Percentiles rank a stretch among this genome's conserved stretches.
These are phyloP conservation scores for Cadophora sp. DNA, from an alignment of 2,329 filamentous ascomycete genomes.

Conservation along the genomic window DNA sequence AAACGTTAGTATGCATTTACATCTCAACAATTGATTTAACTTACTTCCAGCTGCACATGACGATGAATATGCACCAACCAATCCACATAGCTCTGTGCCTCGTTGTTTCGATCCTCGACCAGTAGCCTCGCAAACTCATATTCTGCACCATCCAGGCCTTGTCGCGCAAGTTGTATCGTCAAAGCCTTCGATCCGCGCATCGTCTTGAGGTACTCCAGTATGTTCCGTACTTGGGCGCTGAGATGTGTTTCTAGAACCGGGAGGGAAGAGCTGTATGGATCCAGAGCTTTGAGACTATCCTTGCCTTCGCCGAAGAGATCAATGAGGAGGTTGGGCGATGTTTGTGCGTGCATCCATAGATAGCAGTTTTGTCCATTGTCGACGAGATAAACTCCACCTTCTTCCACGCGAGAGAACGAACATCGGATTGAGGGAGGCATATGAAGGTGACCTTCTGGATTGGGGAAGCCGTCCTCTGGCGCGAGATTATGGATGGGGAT, in stretches of 20 bases:
- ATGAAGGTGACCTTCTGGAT: slow-evolving; percentile 81
- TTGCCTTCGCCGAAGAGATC: slow-evolving; percentile 88
- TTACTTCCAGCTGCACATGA: slow-evolving; percentile 86
- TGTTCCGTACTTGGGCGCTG: slow-evolving; percentile 93
- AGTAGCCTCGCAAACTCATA: slow-evolving; percentile 93
- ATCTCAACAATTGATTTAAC: slow-evolving; percentile 37
- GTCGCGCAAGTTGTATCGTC: slow-evolving; percentile 87
- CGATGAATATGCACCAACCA: slow-evolving; percentile 97
- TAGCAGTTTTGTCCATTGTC: slow-evolving; percentile 94
- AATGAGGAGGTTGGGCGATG: slow-evolving; percentile 87
- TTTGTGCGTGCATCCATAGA: slow-evolving; percentile 90
- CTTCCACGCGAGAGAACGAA: slow-evolving; percentile 86
- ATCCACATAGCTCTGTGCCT: slow-evolving; percentile 97
- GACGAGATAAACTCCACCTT: slow-evolving; percentile 91
- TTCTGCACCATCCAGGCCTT: slow-evolving; percentile 92
- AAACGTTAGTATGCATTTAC: slow-evolving; percentile 18
- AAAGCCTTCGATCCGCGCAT: slow-evolving; percentile 86
- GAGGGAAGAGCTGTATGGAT: slow-evolving; percentile 80
- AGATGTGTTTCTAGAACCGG: slow-evolving; percentile 90
- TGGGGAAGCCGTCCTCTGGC: slow-evolving; percentile 89
- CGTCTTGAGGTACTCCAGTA: slow-evolving; percentile 83
- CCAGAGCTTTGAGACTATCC: slow-evolving; percentile 74
- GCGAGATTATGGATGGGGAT: slow-evolving; percentile 90
- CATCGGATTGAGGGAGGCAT: slow-evolving; percentile 83
- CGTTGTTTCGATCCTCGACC: slow-evolving; percentile 95